Evolutionary conservation across 139 green algal species (phyloP).

Genomic region (Volvox africanus): DNA sequence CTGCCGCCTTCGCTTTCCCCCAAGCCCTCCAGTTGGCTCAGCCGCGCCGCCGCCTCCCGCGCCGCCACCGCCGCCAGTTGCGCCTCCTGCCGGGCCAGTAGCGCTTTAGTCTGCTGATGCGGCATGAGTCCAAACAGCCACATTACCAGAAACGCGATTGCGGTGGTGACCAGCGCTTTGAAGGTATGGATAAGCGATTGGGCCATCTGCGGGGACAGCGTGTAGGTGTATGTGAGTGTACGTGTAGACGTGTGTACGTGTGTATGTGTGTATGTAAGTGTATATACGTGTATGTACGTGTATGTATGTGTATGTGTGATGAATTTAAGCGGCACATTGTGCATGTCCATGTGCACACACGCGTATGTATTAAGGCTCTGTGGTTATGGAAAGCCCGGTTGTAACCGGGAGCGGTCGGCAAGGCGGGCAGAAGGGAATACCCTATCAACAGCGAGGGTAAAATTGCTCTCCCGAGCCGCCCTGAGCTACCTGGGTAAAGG

Average conservation of each 20-base stretch:
- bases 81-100: conserved; percentile 26
- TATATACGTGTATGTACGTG: background rate
- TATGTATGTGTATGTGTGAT: too few species aligned
- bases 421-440: too few species aligned
- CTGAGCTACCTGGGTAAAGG: too few species aligned
- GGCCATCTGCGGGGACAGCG: background rate
- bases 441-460: too few species aligned
- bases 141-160: conserved; percentile 34
- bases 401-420: too few species aligned
- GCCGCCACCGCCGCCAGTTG: background rate
- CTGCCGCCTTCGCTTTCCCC: background rate
- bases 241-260: background rate
- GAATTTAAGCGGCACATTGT: too few species aligned
- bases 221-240: background rate
- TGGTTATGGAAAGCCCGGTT: too few species aligned
- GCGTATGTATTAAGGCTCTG: too few species aligned
- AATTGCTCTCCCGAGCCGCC: too few species aligned
- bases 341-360: too few species aligned
- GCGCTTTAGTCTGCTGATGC: conserved; percentile 31
- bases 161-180: conserved; percentile 38
- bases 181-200: conserved; percentile 35
- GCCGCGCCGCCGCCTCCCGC: background rate
- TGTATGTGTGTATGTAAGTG: background rate
- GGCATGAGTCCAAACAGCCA: conserved; percentile 52
- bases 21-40: background rate